A percentile compares a stretch with the other conserved stretches of the same genome.
Conservation (phyloP, 192 early-diverging fungal species). For the Powellomyces hirtus region DNA sequence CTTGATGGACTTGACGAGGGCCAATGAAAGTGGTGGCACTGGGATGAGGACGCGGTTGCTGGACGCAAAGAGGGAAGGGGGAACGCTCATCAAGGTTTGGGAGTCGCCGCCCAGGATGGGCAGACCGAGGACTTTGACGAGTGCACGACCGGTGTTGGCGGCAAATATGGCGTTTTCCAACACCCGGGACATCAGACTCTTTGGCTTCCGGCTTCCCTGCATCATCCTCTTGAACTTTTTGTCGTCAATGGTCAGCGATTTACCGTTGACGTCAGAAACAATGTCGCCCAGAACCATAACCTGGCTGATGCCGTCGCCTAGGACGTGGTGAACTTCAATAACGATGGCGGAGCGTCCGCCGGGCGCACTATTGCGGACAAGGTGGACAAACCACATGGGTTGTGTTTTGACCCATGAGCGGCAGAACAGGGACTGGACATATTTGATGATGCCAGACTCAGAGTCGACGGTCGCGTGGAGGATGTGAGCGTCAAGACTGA, state of each 20-base stretch:
- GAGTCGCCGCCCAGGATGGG: conserved; percentile 10
- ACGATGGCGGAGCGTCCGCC: conserved; percentile 6
- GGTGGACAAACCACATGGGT: conserved; percentile 26
- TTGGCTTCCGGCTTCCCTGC: neutral
- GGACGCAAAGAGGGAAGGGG: neutral
- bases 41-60: conserved; percentile 2
- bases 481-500: conserved; percentile 16
- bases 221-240: conserved; percentile 21
- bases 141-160: conserved; percentile 1
- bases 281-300: conserved; percentile 17
- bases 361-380: neutral
- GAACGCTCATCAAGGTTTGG: conserved; percentile 1
- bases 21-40: conserved; percentile 18
- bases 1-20: conserved; percentile 20
- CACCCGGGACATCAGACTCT: neutral
- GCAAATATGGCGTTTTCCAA: neutral
- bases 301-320: conserved; percentile 27
- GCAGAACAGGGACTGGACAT: conserved; percentile 17
- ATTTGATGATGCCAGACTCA: conserved; percentile 10
- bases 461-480: neutral
- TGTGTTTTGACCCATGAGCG: conserved; percentile 14
- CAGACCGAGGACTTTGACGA: conserved; percentile 10
- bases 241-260: conserved; percentile 17
- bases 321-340: conserved; percentile 20
- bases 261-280: conserved; percentile 11